A percentile compares a stretch with the other conserved stretches of the same genome.
Evolutionary conservation across 805 yeast genomes (phyloP).

Genomic region (Suhomyces vadensis): DNA sequence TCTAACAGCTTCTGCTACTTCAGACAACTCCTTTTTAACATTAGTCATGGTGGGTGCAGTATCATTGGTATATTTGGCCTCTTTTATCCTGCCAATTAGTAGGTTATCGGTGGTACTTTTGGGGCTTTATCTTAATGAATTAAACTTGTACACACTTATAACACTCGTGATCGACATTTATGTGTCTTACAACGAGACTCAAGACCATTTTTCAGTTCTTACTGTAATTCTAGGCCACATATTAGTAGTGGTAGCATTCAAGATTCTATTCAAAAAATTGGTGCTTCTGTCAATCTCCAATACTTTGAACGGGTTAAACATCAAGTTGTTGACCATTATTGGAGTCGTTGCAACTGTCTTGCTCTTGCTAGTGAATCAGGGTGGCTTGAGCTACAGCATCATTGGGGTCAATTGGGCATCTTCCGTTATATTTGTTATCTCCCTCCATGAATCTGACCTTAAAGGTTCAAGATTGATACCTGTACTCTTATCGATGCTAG

Average conservation of each 20-base stretch:
- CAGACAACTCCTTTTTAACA: constrained; percentile 9
- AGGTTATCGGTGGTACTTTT: constrained; percentile 27
- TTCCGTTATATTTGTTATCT: constrained; percentile 23
- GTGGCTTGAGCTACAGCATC: constrained; percentile 18
- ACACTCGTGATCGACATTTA: constrained; percentile 28
- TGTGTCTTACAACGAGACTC: constrained; percentile 10
- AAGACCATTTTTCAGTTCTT: constrained; percentile 10
- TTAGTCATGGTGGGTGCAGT: constrained; percentile 18
- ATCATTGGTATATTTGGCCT: constrained; percentile 23
- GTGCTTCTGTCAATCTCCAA: constrained; percentile 12
- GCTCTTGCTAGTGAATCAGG: constrained; percentile 3
- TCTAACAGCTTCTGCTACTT: background rate
- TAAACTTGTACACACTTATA: constrained; percentile 33
- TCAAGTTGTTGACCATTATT: constrained; percentile 4
- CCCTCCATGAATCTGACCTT: constrained; percentile 25
- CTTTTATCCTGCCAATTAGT: constrained; percentile 24
- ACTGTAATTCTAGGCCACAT: constrained; percentile 20
- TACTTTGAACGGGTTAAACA: constrained; percentile 5
- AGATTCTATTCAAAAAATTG: constrained; percentile 11
- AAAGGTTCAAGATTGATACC: constrained; percentile 17
- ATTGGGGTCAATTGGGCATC: constrained; percentile 28
- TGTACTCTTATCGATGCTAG: constrained; percentile 18
- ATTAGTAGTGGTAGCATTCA: constrained; percentile 17
- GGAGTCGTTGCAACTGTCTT: constrained; percentile 7
- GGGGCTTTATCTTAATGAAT: constrained; percentile 30